Evolutionary conservation across 805 yeast genomes (phyloP).

Genomic region (Komagataella populi): DNA sequence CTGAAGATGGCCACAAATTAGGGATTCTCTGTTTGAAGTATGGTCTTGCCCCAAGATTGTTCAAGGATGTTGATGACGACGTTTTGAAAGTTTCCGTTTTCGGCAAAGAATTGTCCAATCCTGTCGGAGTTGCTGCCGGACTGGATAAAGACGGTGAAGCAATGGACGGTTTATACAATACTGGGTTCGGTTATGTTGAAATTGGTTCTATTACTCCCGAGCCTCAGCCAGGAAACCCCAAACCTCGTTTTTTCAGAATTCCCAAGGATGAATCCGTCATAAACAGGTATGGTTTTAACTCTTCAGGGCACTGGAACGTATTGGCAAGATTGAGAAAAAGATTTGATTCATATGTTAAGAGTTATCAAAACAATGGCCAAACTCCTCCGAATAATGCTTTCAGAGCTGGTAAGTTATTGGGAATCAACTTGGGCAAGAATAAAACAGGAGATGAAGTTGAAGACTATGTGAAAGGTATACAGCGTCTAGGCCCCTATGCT

Average conservation of each 20-base stretch:
- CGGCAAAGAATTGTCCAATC: constrained; percentile 52
- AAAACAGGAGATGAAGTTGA: constrained; percentile 81
- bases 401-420: constrained; percentile 53
- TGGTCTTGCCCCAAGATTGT: constrained; percentile 53
- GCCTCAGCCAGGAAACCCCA: constrained; percentile 93
- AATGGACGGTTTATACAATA: constrained; percentile 61
- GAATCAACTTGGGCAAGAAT: constrained; percentile 83
- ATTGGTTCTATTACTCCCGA: constrained; percentile 87
- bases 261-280: constrained; percentile 81
- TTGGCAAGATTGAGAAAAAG: constrained; percentile 55
- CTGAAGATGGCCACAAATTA: constrained; percentile 74
- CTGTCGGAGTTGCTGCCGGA: constrained; percentile 93
- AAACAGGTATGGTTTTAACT: constrained; percentile 90
- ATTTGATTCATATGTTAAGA: constrained; percentile 25
- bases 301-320: constrained; percentile 74
- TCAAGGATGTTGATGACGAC: constrained; percentile 36
- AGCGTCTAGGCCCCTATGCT: constrained; percentile 68
- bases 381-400: constrained; percentile 31
- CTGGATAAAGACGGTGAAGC: constrained; percentile 90
- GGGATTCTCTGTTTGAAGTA: constrained; percentile 60
- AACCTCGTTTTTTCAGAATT: constrained; percentile 81
- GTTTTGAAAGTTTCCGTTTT: constrained; percentile 48
- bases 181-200: constrained; percentile 85
- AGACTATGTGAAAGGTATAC: constrained; percentile 80
- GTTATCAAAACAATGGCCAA: constrained; percentile 3